A percentile compares a stretch with the other conserved stretches of the same genome.
Evolutionary conservation across 805 yeast species (phyloP).

Genomic region (Cyberlindnera euphorbiiphila): DNA sequence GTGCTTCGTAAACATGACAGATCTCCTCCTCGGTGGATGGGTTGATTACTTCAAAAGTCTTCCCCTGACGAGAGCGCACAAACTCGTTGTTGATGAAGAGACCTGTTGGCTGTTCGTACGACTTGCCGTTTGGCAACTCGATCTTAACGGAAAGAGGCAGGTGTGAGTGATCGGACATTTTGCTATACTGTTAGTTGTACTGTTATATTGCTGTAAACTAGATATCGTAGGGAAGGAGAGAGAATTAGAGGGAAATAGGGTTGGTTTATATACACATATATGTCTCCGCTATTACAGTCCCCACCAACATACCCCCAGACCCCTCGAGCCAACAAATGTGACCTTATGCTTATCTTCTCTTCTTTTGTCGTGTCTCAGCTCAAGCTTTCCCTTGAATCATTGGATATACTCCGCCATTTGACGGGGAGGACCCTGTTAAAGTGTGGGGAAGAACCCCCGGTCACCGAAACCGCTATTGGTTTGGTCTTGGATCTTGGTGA

Average conservation of each 20-base stretch:
- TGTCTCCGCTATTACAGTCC: too few relatives aligned
- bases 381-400: too few relatives aligned
- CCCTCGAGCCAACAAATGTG: too few relatives aligned
- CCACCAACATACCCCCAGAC: too few relatives aligned
- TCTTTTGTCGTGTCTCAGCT: too few relatives aligned
- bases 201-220: neutral
- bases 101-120: conserved; percentile 75
- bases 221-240: neutral
- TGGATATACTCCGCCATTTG: too few relatives aligned
- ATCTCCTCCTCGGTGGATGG: conserved; percentile 72
- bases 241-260: too few relatives aligned
- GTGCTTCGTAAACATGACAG: conserved; percentile 68
- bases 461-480: neutral
- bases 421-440: too few relatives aligned
- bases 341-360: too few relatives aligned
- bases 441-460: too few relatives aligned
- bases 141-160: conserved; percentile 9
- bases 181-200: neutral
- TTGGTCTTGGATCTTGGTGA: neutral
- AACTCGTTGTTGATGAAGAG: conserved; percentile 74
- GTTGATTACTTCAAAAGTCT: conserved; percentile 59
- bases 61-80: conserved; percentile 52
- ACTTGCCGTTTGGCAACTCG: conserved; percentile 52
- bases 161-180: conserved; percentile 8
- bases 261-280: too few relatives aligned